A percentile compares a stretch with the other conserved stretches of the same genome.
These are phyloP conservation scores for Eremochloa ophiuroides DNA, from an alignment of 176 grass and related monocot genomes.

Conservation along the genomic window DNA sequence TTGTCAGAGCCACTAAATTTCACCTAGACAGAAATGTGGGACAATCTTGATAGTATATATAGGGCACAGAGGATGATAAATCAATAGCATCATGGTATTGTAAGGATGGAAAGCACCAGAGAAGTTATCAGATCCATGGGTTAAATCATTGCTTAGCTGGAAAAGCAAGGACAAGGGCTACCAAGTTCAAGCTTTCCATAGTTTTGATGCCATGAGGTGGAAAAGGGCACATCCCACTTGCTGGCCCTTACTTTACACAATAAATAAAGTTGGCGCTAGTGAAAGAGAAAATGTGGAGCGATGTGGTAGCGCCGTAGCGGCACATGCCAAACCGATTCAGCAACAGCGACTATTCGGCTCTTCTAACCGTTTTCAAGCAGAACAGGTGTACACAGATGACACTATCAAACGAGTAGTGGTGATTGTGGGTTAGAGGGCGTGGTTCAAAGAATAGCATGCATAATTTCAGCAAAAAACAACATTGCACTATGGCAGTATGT, in stretches of 20 bases:
- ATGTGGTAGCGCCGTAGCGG: constrained; percentile 11
- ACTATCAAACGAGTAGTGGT: not conserved
- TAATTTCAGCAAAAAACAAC: constrained; percentile 3
- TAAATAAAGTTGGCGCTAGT: constrained; percentile 33
- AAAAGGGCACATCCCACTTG: constrained; percentile 33
- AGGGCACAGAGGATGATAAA: too few species aligned
- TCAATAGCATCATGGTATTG: not conserved
- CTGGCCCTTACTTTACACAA: constrained; percentile 17
- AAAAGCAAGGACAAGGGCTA: constrained; percentile 40
- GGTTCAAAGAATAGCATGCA: constrained; percentile 5
- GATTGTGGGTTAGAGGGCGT: not conserved
- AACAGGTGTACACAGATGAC: not conserved
- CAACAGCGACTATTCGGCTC: not conserved
- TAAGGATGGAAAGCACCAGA: constrained; percentile 21
- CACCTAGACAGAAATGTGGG: too few species aligned
- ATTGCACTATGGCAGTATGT: constrained; percentile 17
- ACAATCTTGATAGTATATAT: too few species aligned
- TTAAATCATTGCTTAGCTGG: constrained; percentile 29
- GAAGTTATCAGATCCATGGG: constrained; percentile 8
- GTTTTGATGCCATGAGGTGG: constrained; percentile 31
- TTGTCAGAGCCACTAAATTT: too few species aligned
- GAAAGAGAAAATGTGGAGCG: constrained; percentile 27
- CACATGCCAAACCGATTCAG: constrained; percentile 6
- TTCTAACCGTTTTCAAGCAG: not conserved
- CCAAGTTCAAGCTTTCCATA: constrained; percentile 29